A percentile compares a stretch with the other conserved stretches of the same genome.
These are phyloP conservation scores for Mortierella sp. DNA, from an alignment of 371 early-diverging fungal species.

Conservation along the genomic window DNA sequence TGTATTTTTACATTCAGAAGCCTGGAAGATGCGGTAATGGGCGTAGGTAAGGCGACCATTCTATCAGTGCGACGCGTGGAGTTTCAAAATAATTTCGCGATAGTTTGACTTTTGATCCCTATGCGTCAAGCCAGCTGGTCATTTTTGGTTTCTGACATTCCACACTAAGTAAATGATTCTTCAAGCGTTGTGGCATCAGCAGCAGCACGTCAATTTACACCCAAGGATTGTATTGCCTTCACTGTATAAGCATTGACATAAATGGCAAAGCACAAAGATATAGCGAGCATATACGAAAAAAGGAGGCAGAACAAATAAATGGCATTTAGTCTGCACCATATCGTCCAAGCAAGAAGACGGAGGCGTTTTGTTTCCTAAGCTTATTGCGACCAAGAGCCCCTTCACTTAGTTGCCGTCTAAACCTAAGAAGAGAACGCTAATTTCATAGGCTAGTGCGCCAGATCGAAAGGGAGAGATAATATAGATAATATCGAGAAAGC, in stretches of 20 bases:
- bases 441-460: too few species aligned
- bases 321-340: neutral
- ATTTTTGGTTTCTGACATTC: too few species aligned
- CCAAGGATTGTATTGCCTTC: too few species aligned
- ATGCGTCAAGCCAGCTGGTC: neutral
- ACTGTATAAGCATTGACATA: neutral
- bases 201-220: too few species aligned
- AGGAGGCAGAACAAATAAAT: neutral
- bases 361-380: neutral
- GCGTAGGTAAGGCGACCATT: neutral
- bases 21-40: neutral
- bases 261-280: neutral
- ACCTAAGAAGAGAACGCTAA: too few species aligned
- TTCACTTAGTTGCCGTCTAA: too few species aligned
- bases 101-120: neutral
- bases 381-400: too few species aligned
- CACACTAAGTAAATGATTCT: too few species aligned
- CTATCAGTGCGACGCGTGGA: neutral
- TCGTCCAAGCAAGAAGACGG: neutral
- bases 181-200: too few species aligned
- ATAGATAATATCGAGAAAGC: too few species aligned
- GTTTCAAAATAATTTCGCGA: neutral
- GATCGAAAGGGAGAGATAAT: too few species aligned
- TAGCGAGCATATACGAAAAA: neutral
- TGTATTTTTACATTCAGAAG: neutral